Percentiles rank a stretch among this genome's conserved stretches.
These are phyloP conservation scores for Backusella luteola DNA, from an alignment of 192 early-diverging fungal genomes.

Conservation along the genomic window DNA sequence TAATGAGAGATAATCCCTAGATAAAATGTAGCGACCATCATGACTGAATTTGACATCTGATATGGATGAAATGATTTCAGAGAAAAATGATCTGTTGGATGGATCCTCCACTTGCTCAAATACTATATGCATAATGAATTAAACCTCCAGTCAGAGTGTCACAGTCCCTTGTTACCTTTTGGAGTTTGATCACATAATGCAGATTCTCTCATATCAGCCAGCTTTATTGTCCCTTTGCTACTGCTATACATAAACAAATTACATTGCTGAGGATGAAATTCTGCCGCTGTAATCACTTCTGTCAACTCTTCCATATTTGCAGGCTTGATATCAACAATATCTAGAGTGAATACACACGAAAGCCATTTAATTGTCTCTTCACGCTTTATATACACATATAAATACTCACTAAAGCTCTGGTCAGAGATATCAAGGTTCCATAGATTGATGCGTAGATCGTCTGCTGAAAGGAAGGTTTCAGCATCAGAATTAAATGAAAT, in stretches of 20 bases:
- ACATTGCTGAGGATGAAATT: slow-evolving; percentile 35
- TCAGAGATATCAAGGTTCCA: slow-evolving; percentile 98
- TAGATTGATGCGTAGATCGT: slow-evolving; percentile 97
- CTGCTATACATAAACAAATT: slow-evolving; percentile 98
- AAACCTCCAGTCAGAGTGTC: too few species aligned
- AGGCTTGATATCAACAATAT: slow-evolving; percentile 99
- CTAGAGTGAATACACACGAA: slow-evolving; percentile 37
- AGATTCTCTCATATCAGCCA: slow-evolving; percentile 94
- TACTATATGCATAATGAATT: slow-evolving; percentile 42
- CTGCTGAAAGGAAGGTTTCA: slow-evolving; percentile 96
- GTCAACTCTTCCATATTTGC: slow-evolving; percentile 82
- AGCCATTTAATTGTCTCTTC: neutral
- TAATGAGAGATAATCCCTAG: slow-evolving; percentile 95
- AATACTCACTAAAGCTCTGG: slow-evolving; percentile 87
- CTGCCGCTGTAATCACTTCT: too few species aligned
- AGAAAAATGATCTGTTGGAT: slow-evolving; percentile 96
- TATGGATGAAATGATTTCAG: slow-evolving; percentile 98
- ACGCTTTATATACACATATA: neutral
- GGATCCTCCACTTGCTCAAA: slow-evolving; percentile 97
- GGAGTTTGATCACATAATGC: slow-evolving; percentile 94
- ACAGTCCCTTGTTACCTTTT: slow-evolving; percentile 60
- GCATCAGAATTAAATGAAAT: slow-evolving; percentile 99
- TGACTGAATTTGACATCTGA: slow-evolving; percentile 95
- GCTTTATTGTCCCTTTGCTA: slow-evolving; percentile 96
- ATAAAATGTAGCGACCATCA: slow-evolving; percentile 96